Evolutionary conservation across 164 flowering plant species (phyloP).

Genomic region (Brasenia schreberi): DNA sequence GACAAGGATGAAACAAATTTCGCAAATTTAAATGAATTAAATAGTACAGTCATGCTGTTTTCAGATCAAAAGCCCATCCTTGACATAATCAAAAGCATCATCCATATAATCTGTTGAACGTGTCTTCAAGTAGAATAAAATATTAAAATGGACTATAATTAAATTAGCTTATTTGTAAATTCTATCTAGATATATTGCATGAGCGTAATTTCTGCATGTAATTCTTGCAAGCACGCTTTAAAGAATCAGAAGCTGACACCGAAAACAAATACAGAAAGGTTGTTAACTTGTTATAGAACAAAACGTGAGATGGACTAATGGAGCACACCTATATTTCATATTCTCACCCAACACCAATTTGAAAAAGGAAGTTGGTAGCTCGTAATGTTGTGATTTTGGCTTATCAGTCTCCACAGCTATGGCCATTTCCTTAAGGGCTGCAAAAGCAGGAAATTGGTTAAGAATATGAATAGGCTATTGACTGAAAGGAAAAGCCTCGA

Average conservation of each 20-base stretch:
- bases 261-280: neutral
- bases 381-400: constrained; percentile 75
- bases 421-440: constrained; percentile 76
- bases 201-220: neutral
- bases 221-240: neutral
- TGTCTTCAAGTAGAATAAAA: neutral
- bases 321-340: constrained; percentile 67
- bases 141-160: neutral
- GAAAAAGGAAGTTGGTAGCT: constrained; percentile 84
- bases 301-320: neutral
- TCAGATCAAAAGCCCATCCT: too few relatives aligned
- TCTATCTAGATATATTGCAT: neutral
- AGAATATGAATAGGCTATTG: too few relatives aligned
- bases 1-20: too few relatives aligned
- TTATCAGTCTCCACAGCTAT: constrained; percentile 72
- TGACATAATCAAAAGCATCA: too few relatives aligned
- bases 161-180: neutral
- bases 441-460: neutral
- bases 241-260: neutral
- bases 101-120: neutral
- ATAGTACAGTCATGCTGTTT: too few relatives aligned
- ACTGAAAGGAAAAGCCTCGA: too few relatives aligned
- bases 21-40: too few relatives aligned
- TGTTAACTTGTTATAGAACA: too few relatives aligned
- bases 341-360: constrained; percentile 75